Evolutionary conservation across 1,284 basidiomycete genomes (phyloP), one percentile per base, ranked within the genome.

Genomic region (Malassezia furfur): DNA sequence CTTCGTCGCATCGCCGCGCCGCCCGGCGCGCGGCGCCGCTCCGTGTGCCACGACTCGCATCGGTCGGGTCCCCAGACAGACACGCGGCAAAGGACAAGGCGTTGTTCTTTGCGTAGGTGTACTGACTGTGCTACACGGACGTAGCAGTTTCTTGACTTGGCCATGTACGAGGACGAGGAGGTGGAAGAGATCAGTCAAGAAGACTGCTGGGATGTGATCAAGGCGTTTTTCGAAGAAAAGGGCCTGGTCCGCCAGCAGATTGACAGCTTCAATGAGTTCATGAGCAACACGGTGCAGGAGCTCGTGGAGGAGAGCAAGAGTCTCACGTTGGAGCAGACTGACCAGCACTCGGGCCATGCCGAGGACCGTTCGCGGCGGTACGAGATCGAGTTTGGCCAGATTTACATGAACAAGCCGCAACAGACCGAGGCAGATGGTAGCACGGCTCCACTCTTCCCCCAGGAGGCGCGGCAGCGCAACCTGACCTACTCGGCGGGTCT

Each of bases 281-380:
- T 99, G 47, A 89, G 93, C 76, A 96, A 96, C 72, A 96, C 91
- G n/a, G 96, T 99, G 87, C 93, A 98, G 78, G 93, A 98, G 76
- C 81, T 99, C 32, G 91, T 99, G 34, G 93, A 98, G 73, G 94
- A 99, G 78, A 90, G 88, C 65, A 80, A 85, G 32, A 88, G 88
- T 67, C 83, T 99, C 70, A 91, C 93, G 59, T 80, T 99, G 49
- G 93, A 98, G 78, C 93, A 98, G 77, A 86, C 86, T 56, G 86
- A 90, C 73, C 93, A 98, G 77, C 90, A 94, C 75, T 88, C 90
- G 3, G 91, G 67, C 32, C 59, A 66, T 12, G 68, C 66, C 25
- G 72, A 68, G 46, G 70, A 70, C 68, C 81, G 78, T 80, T 76
- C 84, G 19, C 84, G 88, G 67, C 87, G 93, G 60, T 96, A 94